Base-by-base conservation (phyloP, 371 early-diverging fungal species). In the Basidiobolus meristosporus region DNA sequence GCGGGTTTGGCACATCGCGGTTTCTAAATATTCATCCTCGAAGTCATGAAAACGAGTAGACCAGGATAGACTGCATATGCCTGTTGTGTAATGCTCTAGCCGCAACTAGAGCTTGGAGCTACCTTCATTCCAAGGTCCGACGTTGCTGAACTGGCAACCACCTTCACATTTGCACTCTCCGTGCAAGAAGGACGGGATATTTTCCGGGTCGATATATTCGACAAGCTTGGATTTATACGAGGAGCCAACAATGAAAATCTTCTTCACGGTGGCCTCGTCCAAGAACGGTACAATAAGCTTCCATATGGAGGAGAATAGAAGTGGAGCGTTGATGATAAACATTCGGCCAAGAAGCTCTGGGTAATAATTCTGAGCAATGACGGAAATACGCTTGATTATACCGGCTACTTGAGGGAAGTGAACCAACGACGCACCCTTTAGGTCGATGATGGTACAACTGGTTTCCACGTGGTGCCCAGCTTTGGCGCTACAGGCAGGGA, bases 291-390 rank as follows among this genome's bases (percentile, higher is more conserved):
- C 75, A 36, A 82, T 65, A 45, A 78, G 50, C 19, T 53, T 40
- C 77, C 80, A 82, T 36, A 70, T 63, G 10, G 71, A 63, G 31
- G 73, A 60, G 55, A 82, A 82, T 30, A 81, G 57, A 55, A 68
- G 57, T 16, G 81, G 81, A 10, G 77, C 71, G 52, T 81, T 77
- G 57, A 77, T 71, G 52, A 77, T 70, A 43, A 60, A 71, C 72
- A 75, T 74, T 53, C 63, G 58, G 40, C 79, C 78, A 52, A 81
- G 59, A 57, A 66, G 68, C 48, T 82, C 82, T 3, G 82, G 82
- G 54, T 82, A 82, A 61, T 82, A 76, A 56, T 78, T 67, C 44
- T 78, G 77, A 11, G 73, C 70, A 51, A 77, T 75, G 31, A 59
- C 47, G 12, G 75, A 64, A 9, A 73, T 65, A 40, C 65, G 60